Conservation (phyloP, 768 basidiomycete genomes). For the Melanogaster broomeanus region DNA sequence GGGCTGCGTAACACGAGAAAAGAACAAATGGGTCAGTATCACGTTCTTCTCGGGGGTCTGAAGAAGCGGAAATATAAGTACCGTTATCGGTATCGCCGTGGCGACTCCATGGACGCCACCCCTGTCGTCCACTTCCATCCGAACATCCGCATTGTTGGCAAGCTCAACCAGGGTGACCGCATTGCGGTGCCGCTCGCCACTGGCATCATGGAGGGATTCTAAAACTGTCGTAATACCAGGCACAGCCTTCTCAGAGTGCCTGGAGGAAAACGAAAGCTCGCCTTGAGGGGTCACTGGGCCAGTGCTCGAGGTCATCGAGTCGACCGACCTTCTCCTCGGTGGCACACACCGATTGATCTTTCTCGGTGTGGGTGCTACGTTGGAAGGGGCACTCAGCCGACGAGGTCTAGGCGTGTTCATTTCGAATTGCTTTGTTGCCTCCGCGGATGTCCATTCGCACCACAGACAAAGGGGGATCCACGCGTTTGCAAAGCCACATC, state of each 20-base stretch:
- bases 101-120: conserved; percentile 25
- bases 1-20: conserved; percentile 20
- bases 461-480: conserved; percentile 52
- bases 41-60: conserved; percentile 13
- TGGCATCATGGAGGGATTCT: conserved; percentile 22
- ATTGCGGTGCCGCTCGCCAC: conserved; percentile 1
- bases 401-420: conserved; percentile 38
- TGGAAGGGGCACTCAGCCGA: conserved; percentile 30
- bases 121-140: conserved; percentile 14
- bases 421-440: conserved; percentile 42
- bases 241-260: conserved; percentile 10
- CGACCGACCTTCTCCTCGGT: conserved; percentile 21
- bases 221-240: conserved; percentile 32
- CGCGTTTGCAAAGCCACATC: conserved; percentile 49
- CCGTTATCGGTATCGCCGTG: conserved; percentile 31
- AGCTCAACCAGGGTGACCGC: background rate
- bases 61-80: conserved; percentile 24
- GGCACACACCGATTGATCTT: conserved; percentile 3
- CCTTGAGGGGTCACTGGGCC: conserved; percentile 23
- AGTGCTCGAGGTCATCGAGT: conserved; percentile 19
- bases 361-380: conserved; percentile 12
- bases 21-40: conserved; percentile 17
- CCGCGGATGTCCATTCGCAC: conserved; percentile 49
- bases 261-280: conserved; percentile 12
- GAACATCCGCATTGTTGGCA: conserved; percentile 3